phyloP scores from a whole-genome alignment of 768 basidiomycete genomes.

The Tylopilus rubrobrunneus region DNA sequence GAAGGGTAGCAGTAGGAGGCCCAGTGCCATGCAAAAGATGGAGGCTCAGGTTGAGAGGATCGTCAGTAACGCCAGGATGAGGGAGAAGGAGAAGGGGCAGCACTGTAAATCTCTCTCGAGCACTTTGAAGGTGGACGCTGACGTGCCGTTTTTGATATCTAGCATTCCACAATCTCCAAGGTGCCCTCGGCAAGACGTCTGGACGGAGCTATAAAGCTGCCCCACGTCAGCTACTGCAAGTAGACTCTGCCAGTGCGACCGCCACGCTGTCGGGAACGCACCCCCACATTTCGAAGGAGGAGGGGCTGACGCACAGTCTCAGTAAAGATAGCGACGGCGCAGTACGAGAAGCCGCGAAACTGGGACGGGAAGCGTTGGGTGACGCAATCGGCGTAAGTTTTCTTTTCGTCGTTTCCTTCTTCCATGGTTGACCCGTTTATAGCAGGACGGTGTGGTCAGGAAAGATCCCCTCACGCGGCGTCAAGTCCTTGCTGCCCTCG shows the following conservation, averaged over 20 bases:
- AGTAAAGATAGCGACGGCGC: slow-evolving; percentile 47
- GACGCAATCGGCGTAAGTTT: slow-evolving; percentile 48
- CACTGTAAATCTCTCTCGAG: slow-evolving; percentile 39
- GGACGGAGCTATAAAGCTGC: slow-evolving; percentile 93
- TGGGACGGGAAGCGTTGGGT: slow-evolving; percentile 70
- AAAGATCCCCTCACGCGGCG: slow-evolving; percentile 76
- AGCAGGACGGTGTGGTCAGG: slow-evolving; percentile 62
- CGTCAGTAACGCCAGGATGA: slow-evolving; percentile 82
- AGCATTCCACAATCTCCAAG: slow-evolving; percentile 80
- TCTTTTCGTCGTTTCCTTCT: background rate
- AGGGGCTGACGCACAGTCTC: slow-evolving; percentile 28
- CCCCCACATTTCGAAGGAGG: slow-evolving; percentile 52
- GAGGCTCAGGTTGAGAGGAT: slow-evolving; percentile 94
- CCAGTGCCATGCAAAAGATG: slow-evolving; percentile 89
- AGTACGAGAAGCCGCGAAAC: slow-evolving; percentile 69
- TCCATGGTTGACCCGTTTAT: slow-evolving; percentile 1
- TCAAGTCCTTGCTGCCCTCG: slow-evolving; percentile 74
- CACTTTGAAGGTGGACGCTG: background rate
- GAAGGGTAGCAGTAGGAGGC: slow-evolving; percentile 60
- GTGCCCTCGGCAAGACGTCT: slow-evolving; percentile 92
- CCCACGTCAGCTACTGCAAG: slow-evolving; percentile 93
- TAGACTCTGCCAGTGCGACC: slow-evolving; percentile 50
- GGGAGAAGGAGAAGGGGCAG: slow-evolving; percentile 81
- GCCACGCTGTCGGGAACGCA: slow-evolving; percentile 40
- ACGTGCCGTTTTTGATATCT: slow-evolving; percentile 6